Evolutionary conservation across 1,284 basidiomycete genomes (phyloP), one percentile per base, ranked within the genome.

Genomic region (Heterobasidion parviporum): DNA sequence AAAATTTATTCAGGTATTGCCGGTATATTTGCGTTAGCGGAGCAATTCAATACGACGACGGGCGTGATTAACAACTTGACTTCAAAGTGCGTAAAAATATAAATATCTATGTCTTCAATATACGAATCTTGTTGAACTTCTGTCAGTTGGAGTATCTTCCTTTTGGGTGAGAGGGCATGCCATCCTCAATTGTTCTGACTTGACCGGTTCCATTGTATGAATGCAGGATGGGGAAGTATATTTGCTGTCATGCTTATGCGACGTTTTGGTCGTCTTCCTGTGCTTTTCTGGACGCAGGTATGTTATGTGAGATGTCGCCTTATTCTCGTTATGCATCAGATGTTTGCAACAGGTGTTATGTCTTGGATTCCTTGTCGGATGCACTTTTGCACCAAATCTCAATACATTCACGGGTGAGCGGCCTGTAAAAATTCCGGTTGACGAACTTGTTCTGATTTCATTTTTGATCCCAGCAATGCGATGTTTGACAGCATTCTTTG

Each of bases 401-500:
- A 72, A 72, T 26, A 76, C 74, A 0, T 83, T 82, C 64, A 71
- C 80, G 26, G 79, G 79, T 77, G 56, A 50, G 68, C 50, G 6
- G 8, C 18, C 49, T 12, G 2, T 14, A 47, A n/a, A 12, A 16
- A 48, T 26, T 15, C 33, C 16, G 6, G 2, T 36, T 16, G 14
- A 12, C 20, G 33, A 16, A 43, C 18, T 8, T 34, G 8, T 32
- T 15, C 18, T 51, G 18, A 43, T 12, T 38, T 36, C 35, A 18
- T n/a, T 32, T 34, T 38, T 43, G 14, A 35, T 52, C 45, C 36
- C 55, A 79, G 87, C 79, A 0, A 86, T 87, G 81, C 75, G 87
- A 46, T 89, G 86, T 59, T 68, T 89, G 54, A 85, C 77, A 6
- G 84, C 74, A 3, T 81, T 89, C 65, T 89, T 90, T 62, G 82